Percentiles rank a stretch among this genome's conserved stretches.
Evolutionary conservation across 23 red algal species (phyloP).

Genomic region (Pyropia haitanensis): DNA sequence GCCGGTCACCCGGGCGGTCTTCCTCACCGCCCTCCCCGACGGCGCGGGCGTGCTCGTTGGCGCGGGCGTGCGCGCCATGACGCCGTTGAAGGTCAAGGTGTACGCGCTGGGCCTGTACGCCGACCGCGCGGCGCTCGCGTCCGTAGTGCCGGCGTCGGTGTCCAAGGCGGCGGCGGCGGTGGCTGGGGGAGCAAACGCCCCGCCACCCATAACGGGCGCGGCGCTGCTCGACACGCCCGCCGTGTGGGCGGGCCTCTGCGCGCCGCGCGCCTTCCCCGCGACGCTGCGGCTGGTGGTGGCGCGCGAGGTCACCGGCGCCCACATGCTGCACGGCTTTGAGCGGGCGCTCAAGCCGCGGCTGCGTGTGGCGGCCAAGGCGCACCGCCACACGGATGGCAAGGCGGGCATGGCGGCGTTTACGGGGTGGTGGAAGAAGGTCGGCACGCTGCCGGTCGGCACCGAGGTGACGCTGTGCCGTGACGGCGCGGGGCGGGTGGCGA

Average conservation of each 20-base stretch:
- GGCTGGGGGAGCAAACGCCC: conserved; percentile 5
- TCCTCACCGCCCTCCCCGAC: conserved; percentile 5
- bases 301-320: conserved; percentile 47
- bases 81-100: conserved; percentile 51
- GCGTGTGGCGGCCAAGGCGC: conserved; percentile 32
- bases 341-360: conserved; percentile 43
- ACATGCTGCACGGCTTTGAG: conserved; percentile 83
- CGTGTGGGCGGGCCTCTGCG: conserved; percentile 21
- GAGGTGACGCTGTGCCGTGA: conserved; percentile 43
- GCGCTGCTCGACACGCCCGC: conserved; percentile 12
- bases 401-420: conserved; percentile 26
- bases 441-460: conserved; percentile 44
- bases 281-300: conserved; percentile 64
- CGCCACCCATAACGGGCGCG: background rate
- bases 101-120: conserved; percentile 76
- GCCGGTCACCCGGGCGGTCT: conserved; percentile 18
- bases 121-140: conserved; percentile 4
- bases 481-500: conserved; percentile 13
- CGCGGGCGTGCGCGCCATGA: conserved; percentile 53
- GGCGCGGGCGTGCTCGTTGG: conserved; percentile 20
- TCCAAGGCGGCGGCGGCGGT: background rate
- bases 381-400: conserved; percentile 35
- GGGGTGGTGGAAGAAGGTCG: conserved; percentile 19
- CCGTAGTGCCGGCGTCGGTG: background rate
- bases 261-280: background rate